These are phyloP conservation scores for Basipetospora chlamydospora DNA, from an alignment of 2,329 filamentous ascomycete species.

Conservation along the genomic window DNA sequence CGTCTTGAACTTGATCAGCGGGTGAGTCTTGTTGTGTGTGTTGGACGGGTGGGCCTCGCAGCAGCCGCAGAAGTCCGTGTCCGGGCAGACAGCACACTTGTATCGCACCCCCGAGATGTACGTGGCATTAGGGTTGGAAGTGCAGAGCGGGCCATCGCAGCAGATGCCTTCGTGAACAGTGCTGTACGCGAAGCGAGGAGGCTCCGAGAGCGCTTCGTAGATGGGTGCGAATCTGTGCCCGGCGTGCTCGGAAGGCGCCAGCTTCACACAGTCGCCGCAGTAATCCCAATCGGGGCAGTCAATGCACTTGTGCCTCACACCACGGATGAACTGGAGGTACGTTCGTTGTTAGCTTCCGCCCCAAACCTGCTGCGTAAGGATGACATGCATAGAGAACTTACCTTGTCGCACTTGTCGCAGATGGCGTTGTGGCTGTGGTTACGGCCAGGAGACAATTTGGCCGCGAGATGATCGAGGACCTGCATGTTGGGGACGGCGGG, in stretches of 20 bases:
- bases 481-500: conserved; percentile 49
- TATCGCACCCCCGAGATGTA: conserved; percentile 84
- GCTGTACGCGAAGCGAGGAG: conserved; percentile 15
- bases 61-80: conserved; percentile 85
- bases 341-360: not conserved
- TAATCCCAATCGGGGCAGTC: conserved; percentile 97
- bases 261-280: conserved; percentile 61
- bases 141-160: conserved; percentile 87
- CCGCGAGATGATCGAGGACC: conserved; percentile 45
- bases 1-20: conserved; percentile 92
- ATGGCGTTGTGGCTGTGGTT: conserved; percentile 74
- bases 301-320: conserved; percentile 90
- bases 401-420: conserved; percentile 82
- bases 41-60: conserved; percentile 83
- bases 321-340: conserved; percentile 40
- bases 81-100: conserved; percentile 93
- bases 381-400: not conserved
- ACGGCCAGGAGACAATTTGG: conserved; percentile 64
- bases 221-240: conserved; percentile 80
- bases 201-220: conserved; percentile 49
- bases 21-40: conserved; percentile 87
- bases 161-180: conserved; percentile 69
- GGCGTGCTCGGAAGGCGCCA: conserved; percentile 56
- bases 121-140: conserved; percentile 26
- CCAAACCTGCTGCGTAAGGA: not conserved